Conservation (phyloP, 2,329 filamentous ascomycete species). For the Coniochaeta pulveracea region DNA sequence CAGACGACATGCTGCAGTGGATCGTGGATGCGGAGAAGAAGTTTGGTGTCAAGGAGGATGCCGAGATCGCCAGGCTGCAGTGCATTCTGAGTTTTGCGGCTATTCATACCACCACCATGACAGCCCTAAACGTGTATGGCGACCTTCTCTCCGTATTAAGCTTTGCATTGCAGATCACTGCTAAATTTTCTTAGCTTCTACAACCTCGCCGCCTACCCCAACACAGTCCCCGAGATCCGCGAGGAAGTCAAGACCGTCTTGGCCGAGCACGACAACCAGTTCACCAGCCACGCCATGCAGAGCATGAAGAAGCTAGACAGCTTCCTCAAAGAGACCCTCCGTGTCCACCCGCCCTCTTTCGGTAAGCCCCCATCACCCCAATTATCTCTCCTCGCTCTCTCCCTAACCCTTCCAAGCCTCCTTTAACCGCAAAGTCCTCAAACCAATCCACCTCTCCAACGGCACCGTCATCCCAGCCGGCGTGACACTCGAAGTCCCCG, state of each 20-base stretch:
- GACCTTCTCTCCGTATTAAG: background rate
- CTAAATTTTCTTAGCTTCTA: slow-evolving; percentile 26
- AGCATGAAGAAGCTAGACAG: slow-evolving; percentile 22
- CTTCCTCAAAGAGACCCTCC: slow-evolving; percentile 19
- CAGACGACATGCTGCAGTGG: slow-evolving; percentile 38
- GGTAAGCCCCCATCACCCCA: slow-evolving; percentile 16
- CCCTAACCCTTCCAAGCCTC: slow-evolving; percentile 17
- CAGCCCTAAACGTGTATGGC: slow-evolving; percentile 29
- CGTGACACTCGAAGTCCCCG: slow-evolving; percentile 28
- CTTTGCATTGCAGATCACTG: background rate
- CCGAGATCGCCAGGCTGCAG: slow-evolving; percentile 27
- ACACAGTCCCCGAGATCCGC: slow-evolving; percentile 37
- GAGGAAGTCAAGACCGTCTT: slow-evolving; percentile 34
- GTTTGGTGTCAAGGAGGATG: slow-evolving; percentile 18
- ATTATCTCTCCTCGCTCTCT: background rate
- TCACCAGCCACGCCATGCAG: slow-evolving; percentile 16
- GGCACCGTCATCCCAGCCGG: slow-evolving; percentile 36
- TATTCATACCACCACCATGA: slow-evolving; percentile 38
- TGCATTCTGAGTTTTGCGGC: slow-evolving; percentile 34
- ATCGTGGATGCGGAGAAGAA: slow-evolving; percentile 25
- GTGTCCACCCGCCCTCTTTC: slow-evolving; percentile 13
- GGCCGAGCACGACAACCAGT: slow-evolving; percentile 17
- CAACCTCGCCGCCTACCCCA: slow-evolving; percentile 36
- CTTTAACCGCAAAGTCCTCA: slow-evolving; percentile 37
- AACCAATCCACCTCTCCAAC: slow-evolving; percentile 39